Conservation (phyloP, 345 rosid species). For the Gossypium turneri region DNA sequence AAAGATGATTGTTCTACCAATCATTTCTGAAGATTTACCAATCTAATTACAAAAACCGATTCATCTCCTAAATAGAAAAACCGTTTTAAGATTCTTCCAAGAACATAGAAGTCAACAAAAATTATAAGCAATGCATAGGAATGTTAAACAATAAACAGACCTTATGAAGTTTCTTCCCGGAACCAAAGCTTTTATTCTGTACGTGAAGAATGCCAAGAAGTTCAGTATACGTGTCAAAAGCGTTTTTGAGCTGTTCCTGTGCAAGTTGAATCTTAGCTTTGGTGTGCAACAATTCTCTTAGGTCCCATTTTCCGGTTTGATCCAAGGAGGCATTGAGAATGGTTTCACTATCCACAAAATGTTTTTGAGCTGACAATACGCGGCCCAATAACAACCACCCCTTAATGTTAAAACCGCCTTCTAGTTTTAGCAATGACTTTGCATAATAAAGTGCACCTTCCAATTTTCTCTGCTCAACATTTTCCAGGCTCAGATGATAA, state of each 20-base stretch:
- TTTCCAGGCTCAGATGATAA: slow-evolving; percentile 59
- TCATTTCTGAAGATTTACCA: background rate
- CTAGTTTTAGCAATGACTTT: slow-evolving; percentile 42
- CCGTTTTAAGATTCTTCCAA: background rate
- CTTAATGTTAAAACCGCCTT: slow-evolving; percentile 48
- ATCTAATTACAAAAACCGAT: background rate
- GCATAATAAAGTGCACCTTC: slow-evolving; percentile 53
- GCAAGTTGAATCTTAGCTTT: slow-evolving; percentile 70
- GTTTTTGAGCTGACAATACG: slow-evolving; percentile 66
- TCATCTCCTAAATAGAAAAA: background rate
- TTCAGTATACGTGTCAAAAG: slow-evolving; percentile 55
- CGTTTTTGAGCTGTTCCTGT: slow-evolving; percentile 46
- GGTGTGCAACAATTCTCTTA: slow-evolving; percentile 69
- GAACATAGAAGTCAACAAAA: background rate
- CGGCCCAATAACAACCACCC: slow-evolving; percentile 73
- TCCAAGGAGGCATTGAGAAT: slow-evolving; percentile 57
- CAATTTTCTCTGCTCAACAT: slow-evolving; percentile 74
- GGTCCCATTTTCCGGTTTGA: slow-evolving; percentile 75
- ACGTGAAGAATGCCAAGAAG: slow-evolving; percentile 75
- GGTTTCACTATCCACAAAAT: slow-evolving; percentile 51
- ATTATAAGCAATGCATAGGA: background rate
- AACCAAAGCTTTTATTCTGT: slow-evolving; percentile 48
- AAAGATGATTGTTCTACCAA: background rate
- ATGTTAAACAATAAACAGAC: slow-evolving; percentile 22
- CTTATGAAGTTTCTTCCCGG: slow-evolving; percentile 46